Evolutionary conservation across 1,284 basidiomycete species (phyloP).

Genomic region (Marasmius tenuissimus): DNA sequence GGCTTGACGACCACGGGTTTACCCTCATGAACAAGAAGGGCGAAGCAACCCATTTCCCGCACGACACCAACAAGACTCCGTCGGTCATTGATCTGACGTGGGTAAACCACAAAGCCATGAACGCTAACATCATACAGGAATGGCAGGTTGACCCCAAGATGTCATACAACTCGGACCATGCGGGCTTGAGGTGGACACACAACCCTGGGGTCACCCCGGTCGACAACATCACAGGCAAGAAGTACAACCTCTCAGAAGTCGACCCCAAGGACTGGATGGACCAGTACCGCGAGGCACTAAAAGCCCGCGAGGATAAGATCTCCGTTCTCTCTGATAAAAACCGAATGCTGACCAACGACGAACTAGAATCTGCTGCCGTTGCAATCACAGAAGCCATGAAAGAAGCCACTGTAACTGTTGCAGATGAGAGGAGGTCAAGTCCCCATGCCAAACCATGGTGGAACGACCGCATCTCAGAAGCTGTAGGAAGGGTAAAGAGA

Average conservation of each 20-base stretch:
- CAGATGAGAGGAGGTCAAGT: too few species aligned
- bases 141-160: slow-evolving; percentile 1
- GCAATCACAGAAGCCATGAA: not conserved
- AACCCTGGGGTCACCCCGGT: not conserved
- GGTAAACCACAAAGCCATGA: not conserved
- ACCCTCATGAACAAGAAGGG: not conserved
- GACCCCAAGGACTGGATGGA: too few species aligned
- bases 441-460: slow-evolving; percentile 15
- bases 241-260: slow-evolving; percentile 2
- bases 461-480: slow-evolving; percentile 8
- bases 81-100: not conserved
- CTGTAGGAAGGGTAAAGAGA: not conserved
- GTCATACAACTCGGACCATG: not conserved
- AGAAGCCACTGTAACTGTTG: too few species aligned
- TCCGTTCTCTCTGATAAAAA: not conserved
- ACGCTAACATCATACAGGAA: not conserved
- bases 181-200: not conserved
- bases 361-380: not conserved
- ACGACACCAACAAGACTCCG: not conserved
- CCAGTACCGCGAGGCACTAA: too few species aligned
- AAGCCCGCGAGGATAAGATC: too few species aligned
- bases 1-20: not conserved
- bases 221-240: not conserved
- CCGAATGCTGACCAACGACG: not conserved
- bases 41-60: not conserved